These are phyloP conservation scores for Royoungia palumana DNA, from an alignment of 768 basidiomycete species.

Conservation along the genomic window DNA sequence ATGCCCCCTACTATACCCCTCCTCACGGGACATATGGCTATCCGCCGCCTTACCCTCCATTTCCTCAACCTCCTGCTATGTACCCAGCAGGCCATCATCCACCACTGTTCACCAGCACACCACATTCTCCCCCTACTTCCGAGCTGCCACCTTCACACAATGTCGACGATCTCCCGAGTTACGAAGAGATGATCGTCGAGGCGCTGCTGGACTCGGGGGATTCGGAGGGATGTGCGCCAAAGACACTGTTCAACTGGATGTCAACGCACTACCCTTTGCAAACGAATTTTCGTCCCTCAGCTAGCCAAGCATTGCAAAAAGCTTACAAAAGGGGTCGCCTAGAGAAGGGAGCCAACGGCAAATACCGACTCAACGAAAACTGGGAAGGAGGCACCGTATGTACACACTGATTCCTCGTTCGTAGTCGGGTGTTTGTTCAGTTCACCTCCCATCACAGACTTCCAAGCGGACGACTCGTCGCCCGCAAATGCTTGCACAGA, in stretches of 20 bases:
- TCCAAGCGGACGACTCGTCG: conserved; percentile 75
- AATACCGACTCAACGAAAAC: conserved; percentile 68
- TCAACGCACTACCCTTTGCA: conserved; percentile 76
- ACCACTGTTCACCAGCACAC: conserved; percentile 35
- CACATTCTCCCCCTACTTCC: conserved; percentile 30
- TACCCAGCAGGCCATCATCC: conserved; percentile 27
- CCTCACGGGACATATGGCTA: conserved; percentile 38
- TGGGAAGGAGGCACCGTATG: conserved; percentile 85
- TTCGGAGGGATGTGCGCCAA: conserved; percentile 78
- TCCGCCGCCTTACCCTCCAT: conserved; percentile 35
- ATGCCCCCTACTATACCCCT: conserved; percentile 61
- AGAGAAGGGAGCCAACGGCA: conserved; percentile 68
- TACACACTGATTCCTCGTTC: conserved; percentile 8
- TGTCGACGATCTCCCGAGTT: conserved; percentile 69
- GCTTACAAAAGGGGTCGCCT: conserved; percentile 79
- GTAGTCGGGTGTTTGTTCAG: conserved; percentile 4
- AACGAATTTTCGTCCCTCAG: conserved; percentile 86
- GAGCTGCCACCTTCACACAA: conserved; percentile 24
- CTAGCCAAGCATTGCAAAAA: conserved; percentile 86
- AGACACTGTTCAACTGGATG: conserved; percentile 83
- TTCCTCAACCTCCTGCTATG: conserved; percentile 30
- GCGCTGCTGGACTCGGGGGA: conserved; percentile 65
- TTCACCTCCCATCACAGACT: conserved; percentile 43
- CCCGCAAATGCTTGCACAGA: conserved; percentile 52
- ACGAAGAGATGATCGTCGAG: conserved; percentile 90